These are phyloP conservation scores for Coemansia sp. DNA, from an alignment of 371 early-diverging fungal species.

Conservation along the genomic window DNA sequence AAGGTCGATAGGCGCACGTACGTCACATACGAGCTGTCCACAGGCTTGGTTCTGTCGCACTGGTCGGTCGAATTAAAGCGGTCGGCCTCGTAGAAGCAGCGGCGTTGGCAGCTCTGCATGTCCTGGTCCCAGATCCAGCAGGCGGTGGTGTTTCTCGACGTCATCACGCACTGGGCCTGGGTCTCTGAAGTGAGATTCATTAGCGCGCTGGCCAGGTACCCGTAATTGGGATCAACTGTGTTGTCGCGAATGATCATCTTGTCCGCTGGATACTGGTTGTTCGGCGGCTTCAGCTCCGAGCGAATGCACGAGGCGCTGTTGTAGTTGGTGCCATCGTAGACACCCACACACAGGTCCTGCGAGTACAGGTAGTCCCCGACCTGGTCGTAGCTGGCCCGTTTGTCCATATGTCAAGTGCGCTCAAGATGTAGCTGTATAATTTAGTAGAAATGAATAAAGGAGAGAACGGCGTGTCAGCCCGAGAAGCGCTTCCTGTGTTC, in stretches of 20 bases:
- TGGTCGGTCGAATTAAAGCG: constrained; percentile 9
- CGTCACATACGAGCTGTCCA: constrained; percentile 15
- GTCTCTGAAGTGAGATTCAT: constrained; percentile 28
- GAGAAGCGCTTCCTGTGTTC: too few species aligned
- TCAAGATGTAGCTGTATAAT: too few species aligned
- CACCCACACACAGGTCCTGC: constrained; percentile 42
- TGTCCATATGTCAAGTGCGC: background rate
- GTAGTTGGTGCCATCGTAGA: constrained; percentile 39
- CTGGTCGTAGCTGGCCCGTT: constrained; percentile 15
- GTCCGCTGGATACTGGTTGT: constrained; percentile 6
- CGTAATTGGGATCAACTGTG: constrained; percentile 13
- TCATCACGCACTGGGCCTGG: constrained; percentile 47
- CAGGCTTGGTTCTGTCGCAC: constrained; percentile 21
- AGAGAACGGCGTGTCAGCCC: too few species aligned
- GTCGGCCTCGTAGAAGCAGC: constrained; percentile 13
- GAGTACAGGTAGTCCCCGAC: constrained; percentile 41
- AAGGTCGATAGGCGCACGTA: constrained; percentile 29
- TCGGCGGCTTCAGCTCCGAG: constrained; percentile 8
- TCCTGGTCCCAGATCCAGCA: constrained; percentile 44
- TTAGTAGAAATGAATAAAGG: too few species aligned
- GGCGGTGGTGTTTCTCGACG: constrained; percentile 19
- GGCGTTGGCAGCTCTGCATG: constrained; percentile 12
- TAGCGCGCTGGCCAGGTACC: constrained; percentile 18
- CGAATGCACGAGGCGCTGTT: constrained; percentile 39
- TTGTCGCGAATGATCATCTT: constrained; percentile 38